Evolutionary conservation across 768 basidiomycete species (phyloP), one percentile per base, ranked within the genome.

Genomic region (Kwoniella sp.): DNA sequence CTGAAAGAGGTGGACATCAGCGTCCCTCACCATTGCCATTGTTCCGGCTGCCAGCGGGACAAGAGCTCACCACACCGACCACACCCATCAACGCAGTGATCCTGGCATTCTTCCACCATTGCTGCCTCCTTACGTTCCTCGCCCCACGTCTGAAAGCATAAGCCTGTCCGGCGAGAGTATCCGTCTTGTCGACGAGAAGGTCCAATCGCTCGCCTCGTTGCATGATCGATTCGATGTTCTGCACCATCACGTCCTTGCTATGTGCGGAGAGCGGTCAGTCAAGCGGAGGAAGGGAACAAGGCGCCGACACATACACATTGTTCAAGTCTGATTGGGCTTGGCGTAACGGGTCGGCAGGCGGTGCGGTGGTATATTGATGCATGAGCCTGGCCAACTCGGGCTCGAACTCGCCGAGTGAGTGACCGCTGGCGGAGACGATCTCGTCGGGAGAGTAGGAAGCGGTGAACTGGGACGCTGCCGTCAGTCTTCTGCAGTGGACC

Each of bases 151-250:
- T 77, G 77, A 99, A 99, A 6, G 89, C 89, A 3, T 88, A 88
- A 3, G 93, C 90, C 74, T 98, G 91, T 9, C 84, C 86, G 6
- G 88, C 87, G 84, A 99, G 88, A 48, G 80, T 86, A 70, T 96
- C 92, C 25, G 95, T 99, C 80, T 95, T 95, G 77, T 96, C 90
- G 26, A 98, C 88, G 45, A 99, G 80, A 15, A 96, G 79, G 72
- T 96, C 93, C 61, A 99, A 89, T 46, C 95, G 80, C 75, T 99
- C 95, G 20, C 95, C 95, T 31, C 95, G 80, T 46, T 83, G 86
- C 34, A 99, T 81, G 58, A 98, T 93, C 73, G 91, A 88, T 76
- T 96, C 90, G 59, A 96, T 92, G 72, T 96, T 96, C 75, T 96
- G 88, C 44, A 96, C 92, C 91, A 95, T 93, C 75, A 95, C 89